A percentile compares a stretch with the other conserved stretches of the same genome.
Evolutionary conservation across 2,329 filamentous ascomycete genomes (phyloP).

Genomic region (Aspergillus viridinutans): DNA sequence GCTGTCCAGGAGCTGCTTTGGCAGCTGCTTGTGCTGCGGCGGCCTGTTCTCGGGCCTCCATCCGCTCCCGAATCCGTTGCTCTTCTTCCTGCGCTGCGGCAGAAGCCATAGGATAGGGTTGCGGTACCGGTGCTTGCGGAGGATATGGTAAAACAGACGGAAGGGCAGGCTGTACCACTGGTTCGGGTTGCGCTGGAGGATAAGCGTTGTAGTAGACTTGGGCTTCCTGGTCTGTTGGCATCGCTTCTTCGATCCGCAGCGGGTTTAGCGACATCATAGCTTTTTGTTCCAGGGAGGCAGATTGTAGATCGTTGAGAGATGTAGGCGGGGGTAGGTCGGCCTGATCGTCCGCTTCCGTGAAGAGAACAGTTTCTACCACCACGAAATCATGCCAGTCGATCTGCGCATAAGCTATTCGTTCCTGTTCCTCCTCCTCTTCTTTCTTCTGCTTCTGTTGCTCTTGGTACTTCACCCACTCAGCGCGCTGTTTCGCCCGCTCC

Average conservation of each 20-base stretch:
- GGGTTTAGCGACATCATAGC: constrained; percentile 82
- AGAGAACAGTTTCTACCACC: constrained; percentile 90
- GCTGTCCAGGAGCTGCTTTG: constrained; percentile 54
- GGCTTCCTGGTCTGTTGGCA: constrained; percentile 69
- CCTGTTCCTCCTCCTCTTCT: constrained; percentile 80
- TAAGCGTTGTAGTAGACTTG: constrained; percentile 52
- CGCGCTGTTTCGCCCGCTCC: constrained; percentile 74
- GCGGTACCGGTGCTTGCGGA: constrained; percentile 25
- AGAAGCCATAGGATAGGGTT: constrained; percentile 28
- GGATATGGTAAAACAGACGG: constrained; percentile 27
- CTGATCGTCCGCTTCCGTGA: constrained; percentile 82
- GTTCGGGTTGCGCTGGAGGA: constrained; percentile 37
- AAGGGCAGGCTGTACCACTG: constrained; percentile 28
- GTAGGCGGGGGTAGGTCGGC: constrained; percentile 83
- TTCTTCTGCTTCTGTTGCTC: constrained; percentile 82
- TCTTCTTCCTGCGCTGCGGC: constrained; percentile 52
- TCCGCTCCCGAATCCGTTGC: constrained; percentile 58
- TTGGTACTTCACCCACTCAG: constrained; percentile 81
- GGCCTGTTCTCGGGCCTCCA: constrained; percentile 55
- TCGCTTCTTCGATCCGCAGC: constrained; percentile 87
- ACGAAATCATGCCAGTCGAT: constrained; percentile 99
- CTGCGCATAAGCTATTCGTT: constrained; percentile 71
- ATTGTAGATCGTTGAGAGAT: constrained; percentile 85
- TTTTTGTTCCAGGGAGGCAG: constrained; percentile 90
- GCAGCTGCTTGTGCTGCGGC: constrained; percentile 77